Evolutionary conservation across 305 asterid species (phyloP).

Genomic region (Solanum chacoense): DNA sequence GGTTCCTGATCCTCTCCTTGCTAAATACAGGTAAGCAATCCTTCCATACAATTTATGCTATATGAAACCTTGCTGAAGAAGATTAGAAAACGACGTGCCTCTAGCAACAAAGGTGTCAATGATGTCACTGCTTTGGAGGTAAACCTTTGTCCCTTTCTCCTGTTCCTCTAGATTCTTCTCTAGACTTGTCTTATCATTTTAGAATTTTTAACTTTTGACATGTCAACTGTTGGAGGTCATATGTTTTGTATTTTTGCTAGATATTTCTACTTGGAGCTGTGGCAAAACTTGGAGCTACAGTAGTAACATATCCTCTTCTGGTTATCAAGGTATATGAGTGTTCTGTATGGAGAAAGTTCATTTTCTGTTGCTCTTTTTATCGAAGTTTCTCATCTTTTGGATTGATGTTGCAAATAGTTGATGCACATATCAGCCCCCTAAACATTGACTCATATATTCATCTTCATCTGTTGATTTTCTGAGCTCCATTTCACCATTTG

Average conservation of each 20-base stretch:
- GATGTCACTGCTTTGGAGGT: conserved; percentile 86
- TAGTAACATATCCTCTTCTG: conserved; percentile 84
- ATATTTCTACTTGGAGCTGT: conserved; percentile 92
- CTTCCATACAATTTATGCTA: conserved; percentile 92
- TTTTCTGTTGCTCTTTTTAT: neutral
- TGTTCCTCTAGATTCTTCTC: neutral
- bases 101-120: conserved; percentile 31
- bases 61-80: conserved; percentile 89
- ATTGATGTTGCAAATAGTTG: neutral
- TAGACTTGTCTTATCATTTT: neutral
- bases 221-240: conserved; percentile 3
- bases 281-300: conserved; percentile 98
- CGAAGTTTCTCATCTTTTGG: neutral
- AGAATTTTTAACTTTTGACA: neutral
- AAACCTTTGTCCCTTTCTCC: conserved; percentile 3
- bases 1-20: conserved; percentile 22
- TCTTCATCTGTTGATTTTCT: neutral
- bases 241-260: conserved; percentile 24
- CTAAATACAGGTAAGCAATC: conserved; percentile 81
- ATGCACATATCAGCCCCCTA: neutral
- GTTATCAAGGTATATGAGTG: conserved; percentile 67
- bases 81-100: conserved; percentile 48
- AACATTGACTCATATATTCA: neutral
- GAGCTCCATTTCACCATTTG: neutral
- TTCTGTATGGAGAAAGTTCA: neutral